Conservation (phyloP, 2,329 filamentous ascomycete species). For the Phialophora chinensis region DNA sequence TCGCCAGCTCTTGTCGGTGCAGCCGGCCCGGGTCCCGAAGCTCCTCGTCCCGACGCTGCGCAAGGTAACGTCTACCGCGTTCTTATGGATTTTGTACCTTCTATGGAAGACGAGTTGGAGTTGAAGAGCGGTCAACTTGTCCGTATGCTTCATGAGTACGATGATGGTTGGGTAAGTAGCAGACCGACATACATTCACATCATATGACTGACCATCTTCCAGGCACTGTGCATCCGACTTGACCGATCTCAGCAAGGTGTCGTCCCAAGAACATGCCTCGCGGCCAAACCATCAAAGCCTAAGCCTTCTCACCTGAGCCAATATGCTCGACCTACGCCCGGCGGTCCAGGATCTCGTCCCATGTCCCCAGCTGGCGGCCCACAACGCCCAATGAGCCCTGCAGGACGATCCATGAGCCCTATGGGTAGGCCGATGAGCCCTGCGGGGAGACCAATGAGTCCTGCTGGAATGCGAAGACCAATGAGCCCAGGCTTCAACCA, state of each 20-base stretch:
- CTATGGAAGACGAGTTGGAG: slow-evolving; percentile 88
- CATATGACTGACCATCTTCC: slow-evolving; percentile 44
- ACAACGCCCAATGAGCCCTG: slow-evolving; percentile 33
- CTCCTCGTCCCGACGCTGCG: slow-evolving; percentile 53
- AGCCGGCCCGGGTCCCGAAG: slow-evolving; percentile 58
- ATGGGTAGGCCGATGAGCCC: slow-evolving; percentile 36
- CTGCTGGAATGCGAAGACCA: slow-evolving; percentile 23
- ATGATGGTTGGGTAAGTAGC: slow-evolving; percentile 90
- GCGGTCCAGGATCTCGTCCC: slow-evolving; percentile 39
- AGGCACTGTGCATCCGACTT: slow-evolving; percentile 89
- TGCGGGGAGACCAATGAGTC: slow-evolving; percentile 10
- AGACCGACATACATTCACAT: slow-evolving; percentile 31
- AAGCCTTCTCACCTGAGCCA: slow-evolving; percentile 66
- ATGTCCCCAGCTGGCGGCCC: slow-evolving; percentile 36
- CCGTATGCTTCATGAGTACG: slow-evolving; percentile 90
- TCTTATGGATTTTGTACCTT: slow-evolving; percentile 91
- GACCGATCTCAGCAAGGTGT: slow-evolving; percentile 93
- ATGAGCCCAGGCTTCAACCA: slow-evolving; percentile 44
- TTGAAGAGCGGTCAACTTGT: slow-evolving; percentile 83
- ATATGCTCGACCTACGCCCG: slow-evolving; percentile 51
- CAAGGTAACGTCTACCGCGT: slow-evolving; percentile 82
- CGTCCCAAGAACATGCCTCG: slow-evolving; percentile 89
- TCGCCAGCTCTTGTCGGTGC: slow-evolving; percentile 47
- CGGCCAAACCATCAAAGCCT: slow-evolving; percentile 87
- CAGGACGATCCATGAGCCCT: slow-evolving; percentile 54